These are phyloP conservation scores for Rossbeevera mucosa DNA, from an alignment of 768 basidiomycete species.

Conservation along the genomic window DNA sequence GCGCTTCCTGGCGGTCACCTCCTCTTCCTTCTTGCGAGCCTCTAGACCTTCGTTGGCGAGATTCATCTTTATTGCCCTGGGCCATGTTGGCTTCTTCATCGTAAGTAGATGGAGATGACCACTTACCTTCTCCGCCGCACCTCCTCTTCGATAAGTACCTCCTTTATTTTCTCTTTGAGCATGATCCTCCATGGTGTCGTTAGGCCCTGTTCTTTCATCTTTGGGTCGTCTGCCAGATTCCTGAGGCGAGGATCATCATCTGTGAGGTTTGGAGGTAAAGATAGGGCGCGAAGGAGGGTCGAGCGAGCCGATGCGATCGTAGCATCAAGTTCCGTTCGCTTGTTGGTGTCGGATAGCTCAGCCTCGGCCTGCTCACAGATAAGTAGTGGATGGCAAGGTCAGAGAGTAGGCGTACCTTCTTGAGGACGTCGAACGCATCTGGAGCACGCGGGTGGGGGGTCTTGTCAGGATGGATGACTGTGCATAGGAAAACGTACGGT, in stretches of 20 bases:
- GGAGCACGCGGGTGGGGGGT: slow-evolving; percentile 81
- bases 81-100: slow-evolving; percentile 2
- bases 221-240: slow-evolving; percentile 37
- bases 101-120: neutral
- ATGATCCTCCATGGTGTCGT: slow-evolving; percentile 63
- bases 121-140: slow-evolving; percentile 76
- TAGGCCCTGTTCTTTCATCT: slow-evolving; percentile 26
- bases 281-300: slow-evolving; percentile 57
- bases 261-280: slow-evolving; percentile 54
- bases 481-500: slow-evolving; percentile 40
- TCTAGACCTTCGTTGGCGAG: slow-evolving; percentile 89
- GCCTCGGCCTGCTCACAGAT: slow-evolving; percentile 61
- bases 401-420: slow-evolving; percentile 59
- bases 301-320: slow-evolving; percentile 71
- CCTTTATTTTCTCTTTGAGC: slow-evolving; percentile 70
- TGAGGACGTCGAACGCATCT: slow-evolving; percentile 90
- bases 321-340: slow-evolving; percentile 79
- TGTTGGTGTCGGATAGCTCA: slow-evolving; percentile 72
- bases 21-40: slow-evolving; percentile 90
- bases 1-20: slow-evolving; percentile 68
- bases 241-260: slow-evolving; percentile 58
- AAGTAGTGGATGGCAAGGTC: neutral
- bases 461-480: slow-evolving; percentile 99
- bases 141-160: slow-evolving; percentile 87
- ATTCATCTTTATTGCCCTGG: slow-evolving; percentile 84